phyloP scores from a whole-genome alignment of 2,329 filamentous ascomycete species.

The Hortaea werneckii region DNA sequence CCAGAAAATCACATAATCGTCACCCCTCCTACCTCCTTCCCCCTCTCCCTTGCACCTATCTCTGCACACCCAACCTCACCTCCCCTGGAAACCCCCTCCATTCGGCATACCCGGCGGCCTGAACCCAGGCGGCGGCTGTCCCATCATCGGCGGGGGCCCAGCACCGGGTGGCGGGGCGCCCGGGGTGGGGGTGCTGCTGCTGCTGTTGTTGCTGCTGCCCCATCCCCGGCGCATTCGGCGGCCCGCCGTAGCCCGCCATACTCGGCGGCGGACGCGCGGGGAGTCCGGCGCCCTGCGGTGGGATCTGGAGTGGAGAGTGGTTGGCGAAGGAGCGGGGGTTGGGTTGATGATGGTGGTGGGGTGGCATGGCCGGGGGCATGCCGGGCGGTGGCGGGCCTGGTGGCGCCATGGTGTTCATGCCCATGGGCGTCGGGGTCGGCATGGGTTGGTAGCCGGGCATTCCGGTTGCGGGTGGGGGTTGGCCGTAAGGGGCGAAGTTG shows the following conservation, averaged over 20 bases:
- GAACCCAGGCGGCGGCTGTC: conserved; percentile 10
- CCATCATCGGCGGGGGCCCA: conserved; percentile 27
- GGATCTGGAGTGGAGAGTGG: conserved; percentile 46
- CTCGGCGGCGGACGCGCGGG: conserved; percentile 62
- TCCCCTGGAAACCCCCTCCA: not conserved
- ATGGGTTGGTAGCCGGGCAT: not conserved
- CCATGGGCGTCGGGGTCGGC: not conserved
- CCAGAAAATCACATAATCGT: not conserved
- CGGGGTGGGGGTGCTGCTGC: conserved; percentile 22
- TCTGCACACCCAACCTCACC: not conserved
- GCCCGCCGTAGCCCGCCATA: conserved; percentile 58
- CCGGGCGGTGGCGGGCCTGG: not conserved
- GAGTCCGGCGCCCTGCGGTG: conserved; percentile 48
- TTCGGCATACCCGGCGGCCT: not conserved
- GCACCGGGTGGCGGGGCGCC: conserved; percentile 4
- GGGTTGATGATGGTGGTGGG: not conserved
- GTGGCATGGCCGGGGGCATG: not conserved
- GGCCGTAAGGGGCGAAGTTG: conserved; percentile 5
- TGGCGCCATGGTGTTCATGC: not conserved
- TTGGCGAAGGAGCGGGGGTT: conserved; percentile 10
- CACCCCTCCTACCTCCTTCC: not conserved
- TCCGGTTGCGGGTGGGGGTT: not conserved
- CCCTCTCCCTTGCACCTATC: no score
- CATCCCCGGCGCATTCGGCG: conserved; percentile 39
- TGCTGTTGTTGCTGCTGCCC: conserved; percentile 18